Percentiles rank a stretch among this genome's conserved stretches.
Evolutionary conservation across 345 rosid genomes (phyloP).

Genomic region (Crucihimalaya himalaica): DNA sequence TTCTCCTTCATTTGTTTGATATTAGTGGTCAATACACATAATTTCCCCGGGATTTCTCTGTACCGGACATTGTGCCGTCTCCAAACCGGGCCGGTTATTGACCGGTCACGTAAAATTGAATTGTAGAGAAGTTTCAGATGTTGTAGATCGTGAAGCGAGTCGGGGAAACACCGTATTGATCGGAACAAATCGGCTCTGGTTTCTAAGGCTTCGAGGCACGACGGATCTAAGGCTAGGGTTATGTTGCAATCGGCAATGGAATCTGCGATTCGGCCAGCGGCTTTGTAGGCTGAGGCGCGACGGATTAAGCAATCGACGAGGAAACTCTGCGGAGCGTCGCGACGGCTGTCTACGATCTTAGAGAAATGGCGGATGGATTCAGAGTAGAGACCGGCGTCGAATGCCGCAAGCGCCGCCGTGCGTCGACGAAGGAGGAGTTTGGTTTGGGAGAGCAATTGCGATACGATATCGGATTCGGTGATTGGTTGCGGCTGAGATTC

Average conservation of each 20-base stretch:
- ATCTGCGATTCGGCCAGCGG: conserved; percentile 77
- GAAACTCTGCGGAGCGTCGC: conserved; percentile 84
- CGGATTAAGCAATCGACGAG: conserved; percentile 79
- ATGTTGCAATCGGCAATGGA: conserved; percentile 85
- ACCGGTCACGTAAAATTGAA: conserved; percentile 74
- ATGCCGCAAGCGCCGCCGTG: conserved; percentile 83
- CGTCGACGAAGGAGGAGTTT: conserved; percentile 87
- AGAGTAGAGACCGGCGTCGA: conserved; percentile 76
- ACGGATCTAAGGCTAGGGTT: conserved; percentile 73
- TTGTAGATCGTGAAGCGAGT: conserved; percentile 83
- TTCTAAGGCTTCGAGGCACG: conserved; percentile 79
- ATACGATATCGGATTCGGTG: conserved; percentile 47
- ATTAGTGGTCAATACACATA: conserved; percentile 64
- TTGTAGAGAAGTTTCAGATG: conserved; percentile 83
- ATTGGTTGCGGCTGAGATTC: conserved; percentile 55
- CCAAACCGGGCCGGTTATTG: conserved; percentile 94
- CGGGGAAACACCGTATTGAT: conserved; percentile 75
- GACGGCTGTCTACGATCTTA: conserved; percentile 82
- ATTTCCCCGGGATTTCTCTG: conserved; percentile 81
- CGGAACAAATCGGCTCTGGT: conserved; percentile 78
- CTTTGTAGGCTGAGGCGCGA: conserved; percentile 75
- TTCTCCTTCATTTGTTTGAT: conserved; percentile 64
- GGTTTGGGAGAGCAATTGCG: conserved; percentile 65
- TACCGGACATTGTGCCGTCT: conserved; percentile 78
- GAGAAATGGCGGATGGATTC: conserved; percentile 93